A percentile compares a stretch with the other conserved stretches of the same genome.
phyloP scores from a whole-genome alignment of 2,329 filamentous ascomycete species.

The Pseudohalonectria lignicola region DNA sequence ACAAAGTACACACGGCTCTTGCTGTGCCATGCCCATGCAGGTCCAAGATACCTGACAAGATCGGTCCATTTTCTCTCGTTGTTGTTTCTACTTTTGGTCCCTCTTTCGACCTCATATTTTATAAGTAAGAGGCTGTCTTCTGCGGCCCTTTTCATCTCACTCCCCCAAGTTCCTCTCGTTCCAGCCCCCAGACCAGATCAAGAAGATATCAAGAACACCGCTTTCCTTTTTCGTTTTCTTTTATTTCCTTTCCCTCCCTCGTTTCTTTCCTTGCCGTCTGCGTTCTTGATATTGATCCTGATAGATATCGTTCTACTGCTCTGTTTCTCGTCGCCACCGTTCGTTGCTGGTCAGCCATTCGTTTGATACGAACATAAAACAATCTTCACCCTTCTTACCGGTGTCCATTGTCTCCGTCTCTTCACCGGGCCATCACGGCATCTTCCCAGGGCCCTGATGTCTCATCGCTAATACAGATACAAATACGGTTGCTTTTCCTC shows the following conservation, averaged over 20 bases:
- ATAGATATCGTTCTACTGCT: constrained; percentile 12
- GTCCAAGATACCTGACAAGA: too few relatives aligned
- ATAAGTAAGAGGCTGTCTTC: constrained; percentile 18
- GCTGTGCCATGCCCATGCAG: constrained; percentile 1
- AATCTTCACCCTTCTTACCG: constrained; percentile 6
- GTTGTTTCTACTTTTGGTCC: constrained; percentile 13
- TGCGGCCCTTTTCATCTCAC: background rate
- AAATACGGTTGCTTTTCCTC: too few relatives aligned
- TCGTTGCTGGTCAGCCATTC: constrained; percentile 19
- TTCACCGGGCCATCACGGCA: too few relatives aligned
- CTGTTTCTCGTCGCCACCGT: constrained; percentile 7
- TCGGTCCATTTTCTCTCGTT: too few relatives aligned
- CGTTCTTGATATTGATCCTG: constrained; percentile 5
- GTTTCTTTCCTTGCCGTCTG: constrained; percentile 14
- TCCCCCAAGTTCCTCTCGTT: background rate
- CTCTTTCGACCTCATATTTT: constrained; percentile 23
- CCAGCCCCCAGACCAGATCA: constrained; percentile 11
- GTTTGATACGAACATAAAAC: constrained; percentile 31
- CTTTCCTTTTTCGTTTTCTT: constrained; percentile 27
- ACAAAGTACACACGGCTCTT: too few relatives aligned
- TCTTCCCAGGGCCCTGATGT: too few relatives aligned
- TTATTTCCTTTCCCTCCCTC: constrained; percentile 13
- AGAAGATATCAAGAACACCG: background rate
- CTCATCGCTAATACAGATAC: too few relatives aligned
- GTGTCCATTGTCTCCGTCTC: constrained; percentile 1